Conservation (phyloP, 169 alveolate genomes). For the Theileria parva region DNA sequence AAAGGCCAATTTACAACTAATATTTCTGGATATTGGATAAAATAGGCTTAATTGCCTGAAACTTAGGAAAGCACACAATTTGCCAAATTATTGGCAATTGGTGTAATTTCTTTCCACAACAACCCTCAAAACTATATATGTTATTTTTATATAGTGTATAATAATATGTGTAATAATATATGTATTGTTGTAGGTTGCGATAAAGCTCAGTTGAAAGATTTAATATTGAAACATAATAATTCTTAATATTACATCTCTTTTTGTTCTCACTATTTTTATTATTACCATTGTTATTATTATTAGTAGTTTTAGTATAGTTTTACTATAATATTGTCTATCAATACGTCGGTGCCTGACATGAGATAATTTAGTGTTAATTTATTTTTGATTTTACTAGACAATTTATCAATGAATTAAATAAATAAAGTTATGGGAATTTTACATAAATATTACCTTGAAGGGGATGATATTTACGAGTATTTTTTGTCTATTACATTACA, state of each 20-base stretch:
- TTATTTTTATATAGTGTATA: background rate
- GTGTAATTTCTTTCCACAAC: background rate
- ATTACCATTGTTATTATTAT: background rate
- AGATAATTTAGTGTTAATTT: background rate
- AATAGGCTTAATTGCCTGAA: background rate
- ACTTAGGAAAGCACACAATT: background rate
- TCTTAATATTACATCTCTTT: background rate
- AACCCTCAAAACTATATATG: background rate
- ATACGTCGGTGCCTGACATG: background rate
- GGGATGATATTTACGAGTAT: conserved; percentile 48
- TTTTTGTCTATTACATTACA: background rate
- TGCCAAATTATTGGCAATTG: background rate
- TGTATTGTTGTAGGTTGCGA: conserved; percentile 23
- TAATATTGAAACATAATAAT: conserved; percentile 18
- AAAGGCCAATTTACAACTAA: background rate
- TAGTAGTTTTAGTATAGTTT: background rate
- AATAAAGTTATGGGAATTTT: conserved; percentile 47
- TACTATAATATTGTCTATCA: background rate
- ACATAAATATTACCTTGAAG: conserved; percentile 36
- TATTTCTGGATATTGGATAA: background rate
- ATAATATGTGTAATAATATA: background rate
- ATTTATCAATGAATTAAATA: background rate
- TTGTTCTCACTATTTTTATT: background rate
- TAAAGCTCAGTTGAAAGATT: conserved; percentile 23
- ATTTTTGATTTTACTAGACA: no score